Conservation (phyloP, 2,329 filamentous ascomycete species). For the Lasiodiplodia gonubiensis region DNA sequence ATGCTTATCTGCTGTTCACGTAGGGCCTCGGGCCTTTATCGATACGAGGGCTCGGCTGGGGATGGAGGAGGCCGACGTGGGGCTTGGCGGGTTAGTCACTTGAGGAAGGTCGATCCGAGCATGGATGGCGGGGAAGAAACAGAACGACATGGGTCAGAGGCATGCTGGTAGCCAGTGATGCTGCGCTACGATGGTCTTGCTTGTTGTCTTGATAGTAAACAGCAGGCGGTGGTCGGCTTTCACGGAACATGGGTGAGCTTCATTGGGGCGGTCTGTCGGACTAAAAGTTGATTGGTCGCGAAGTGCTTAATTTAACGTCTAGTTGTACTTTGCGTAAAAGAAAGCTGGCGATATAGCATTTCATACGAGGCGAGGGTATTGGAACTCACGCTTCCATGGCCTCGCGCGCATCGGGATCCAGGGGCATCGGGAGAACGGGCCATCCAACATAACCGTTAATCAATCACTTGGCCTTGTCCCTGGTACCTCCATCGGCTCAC, state of each 20-base stretch:
- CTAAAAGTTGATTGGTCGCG: not conserved
- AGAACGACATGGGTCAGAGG: not conserved
- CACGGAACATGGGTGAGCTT: not conserved
- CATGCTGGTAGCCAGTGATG: not conserved
- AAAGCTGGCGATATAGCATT: not conserved
- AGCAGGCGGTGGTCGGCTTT: not conserved
- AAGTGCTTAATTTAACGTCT: not conserved
- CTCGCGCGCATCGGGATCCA: not conserved
- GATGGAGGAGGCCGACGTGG: not conserved
- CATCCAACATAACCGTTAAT: conserved; percentile 6
- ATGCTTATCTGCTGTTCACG: conserved; percentile 3
- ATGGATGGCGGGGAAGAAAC: conserved; percentile 7
- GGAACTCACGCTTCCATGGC: not conserved
- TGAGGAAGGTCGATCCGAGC: conserved; percentile 21
- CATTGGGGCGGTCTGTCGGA: not conserved
- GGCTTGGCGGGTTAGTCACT: conserved; percentile 10
- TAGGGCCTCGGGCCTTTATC: not conserved
- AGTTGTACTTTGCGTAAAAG: not conserved
- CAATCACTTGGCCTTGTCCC: conserved; percentile 35
- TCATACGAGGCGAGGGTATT: not conserved
- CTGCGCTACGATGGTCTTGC: not conserved
- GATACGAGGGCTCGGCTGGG: conserved; percentile 6
- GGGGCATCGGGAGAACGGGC: conserved; percentile 4
- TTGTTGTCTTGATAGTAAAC: not conserved
- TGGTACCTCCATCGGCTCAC: conserved; percentile 57